These are phyloP conservation scores for Sergeia podlipaevii DNA, from an alignment of 208 protist genomes.

Conservation along the genomic window DNA sequence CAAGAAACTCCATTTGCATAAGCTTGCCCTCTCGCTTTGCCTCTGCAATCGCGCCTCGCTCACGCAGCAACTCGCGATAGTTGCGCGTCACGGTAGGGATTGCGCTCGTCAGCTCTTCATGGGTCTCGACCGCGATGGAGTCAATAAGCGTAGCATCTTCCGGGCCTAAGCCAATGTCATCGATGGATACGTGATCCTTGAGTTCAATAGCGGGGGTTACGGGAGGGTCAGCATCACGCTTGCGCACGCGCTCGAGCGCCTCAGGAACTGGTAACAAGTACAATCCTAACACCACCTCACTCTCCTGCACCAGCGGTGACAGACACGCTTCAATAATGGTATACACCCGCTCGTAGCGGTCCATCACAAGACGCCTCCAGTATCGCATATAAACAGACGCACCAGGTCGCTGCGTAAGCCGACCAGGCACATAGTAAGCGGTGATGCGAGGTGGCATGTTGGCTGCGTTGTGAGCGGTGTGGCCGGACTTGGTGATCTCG, in stretches of 20 bases:
- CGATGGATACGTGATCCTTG: neutral
- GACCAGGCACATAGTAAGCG: slow-evolving; percentile 6
- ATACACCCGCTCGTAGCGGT: slow-evolving; percentile 40
- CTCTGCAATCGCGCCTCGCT: no score
- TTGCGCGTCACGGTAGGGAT: no score
- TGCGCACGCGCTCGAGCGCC: slow-evolving; percentile 17
- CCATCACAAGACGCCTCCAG: slow-evolving; percentile 49
- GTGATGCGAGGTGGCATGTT: slow-evolving; percentile 13
- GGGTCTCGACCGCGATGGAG: neutral
- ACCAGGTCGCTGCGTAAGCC: slow-evolving; percentile 22
- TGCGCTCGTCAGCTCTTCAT: no score
- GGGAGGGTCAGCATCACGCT: slow-evolving; percentile 19
- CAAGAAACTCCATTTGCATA: no score
- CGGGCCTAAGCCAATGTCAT: slow-evolving; percentile 1
- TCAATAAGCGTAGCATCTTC: neutral
- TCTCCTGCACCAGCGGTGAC: slow-evolving; percentile 58
- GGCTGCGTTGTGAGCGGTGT: slow-evolving; percentile 1
- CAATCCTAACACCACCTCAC: slow-evolving; percentile 59
- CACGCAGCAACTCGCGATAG: no score
- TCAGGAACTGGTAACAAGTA: slow-evolving; percentile 54
- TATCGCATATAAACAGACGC: slow-evolving; percentile 59
- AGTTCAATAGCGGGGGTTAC: neutral
- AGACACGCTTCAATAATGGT: slow-evolving; percentile 36
- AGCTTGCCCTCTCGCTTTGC: no score
- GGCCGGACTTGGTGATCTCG: no score